phyloP scores from a whole-genome alignment of 495 filamentous ascomycete species.

The Penicilliopsis zonata region DNA sequence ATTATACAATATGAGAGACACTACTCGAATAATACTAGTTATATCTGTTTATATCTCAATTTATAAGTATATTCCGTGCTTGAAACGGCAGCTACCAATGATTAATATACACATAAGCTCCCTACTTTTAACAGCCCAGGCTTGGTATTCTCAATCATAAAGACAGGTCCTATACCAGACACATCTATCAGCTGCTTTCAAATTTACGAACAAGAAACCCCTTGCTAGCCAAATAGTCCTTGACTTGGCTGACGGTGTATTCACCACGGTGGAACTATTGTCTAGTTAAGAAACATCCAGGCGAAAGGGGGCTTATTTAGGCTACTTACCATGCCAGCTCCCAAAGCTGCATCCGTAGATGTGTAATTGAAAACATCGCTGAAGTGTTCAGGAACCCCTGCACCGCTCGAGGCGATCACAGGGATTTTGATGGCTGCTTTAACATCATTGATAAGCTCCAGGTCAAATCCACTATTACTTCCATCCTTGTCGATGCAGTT shows the following conservation, averaged over 20 bases:
- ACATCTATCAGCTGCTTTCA: constrained; percentile 48
- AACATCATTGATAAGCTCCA: constrained; percentile 81
- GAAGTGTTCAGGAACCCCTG: constrained; percentile 83
- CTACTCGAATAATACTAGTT: too few relatives aligned
- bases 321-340: constrained; percentile 75
- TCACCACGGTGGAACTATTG: constrained; percentile 80
- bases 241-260: constrained; percentile 92
- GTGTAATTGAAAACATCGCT: constrained; percentile 80
- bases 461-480: constrained; percentile 87
- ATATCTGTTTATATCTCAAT: too few relatives aligned
- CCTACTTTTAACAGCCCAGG: too few relatives aligned
- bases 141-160: too few relatives aligned
- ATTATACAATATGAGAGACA: too few relatives aligned
- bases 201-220: constrained; percentile 66
- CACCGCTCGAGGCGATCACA: constrained; percentile 90
- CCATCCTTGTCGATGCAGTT: constrained; percentile 98
- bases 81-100: too few relatives aligned
- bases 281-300: constrained; percentile 8
- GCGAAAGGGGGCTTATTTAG: constrained; percentile 2
- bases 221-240: constrained; percentile 59
- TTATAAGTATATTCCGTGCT: too few relatives aligned
- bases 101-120: too few relatives aligned
- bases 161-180: too few relatives aligned
- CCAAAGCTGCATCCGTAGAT: constrained; percentile 80
- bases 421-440: constrained; percentile 79